Base-by-base conservation (phyloP, 1,284 basidiomycete species). In the Sporisorium graminicola region DNA sequence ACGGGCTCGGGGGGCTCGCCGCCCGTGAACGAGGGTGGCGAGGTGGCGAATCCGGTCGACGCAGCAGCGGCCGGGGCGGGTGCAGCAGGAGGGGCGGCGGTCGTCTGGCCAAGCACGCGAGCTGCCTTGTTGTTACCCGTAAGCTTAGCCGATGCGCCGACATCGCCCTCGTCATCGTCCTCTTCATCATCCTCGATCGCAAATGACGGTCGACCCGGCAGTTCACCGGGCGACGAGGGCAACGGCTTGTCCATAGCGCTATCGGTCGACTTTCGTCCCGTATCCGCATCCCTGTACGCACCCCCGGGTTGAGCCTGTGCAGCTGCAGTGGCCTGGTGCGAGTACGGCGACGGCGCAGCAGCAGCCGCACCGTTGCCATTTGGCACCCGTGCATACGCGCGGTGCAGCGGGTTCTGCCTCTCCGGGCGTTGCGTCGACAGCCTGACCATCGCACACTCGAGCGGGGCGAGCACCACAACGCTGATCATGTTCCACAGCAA, bases 1-100 rank as follows among this genome's bases (percentile, higher is more conserved):
- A 85, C 82, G 3, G 83, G 83, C 58, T 85, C 83, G 12, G 73
- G 68, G n/a, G 77, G 79, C 54, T 82, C 78, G n/a, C 68, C 67
- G 40, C 70, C 75, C n/a, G 31, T 31, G 18, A 63, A 73, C 35
- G 65, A 27, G 6, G 57, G 55, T 42, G 50, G 65, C 57, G 68
- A 60, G 54, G 42, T 43, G 54, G 42, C 29, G 22, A 54, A 63
- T 10, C 42, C 31, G 24, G 2, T 24, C 2, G 42, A n/a, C 5
- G 60, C 44, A 5, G 29, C 29, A 31, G 29, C 29, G n/a, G n/a
- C n/a, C n/a, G n/a, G n/a, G 22, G 44, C 24, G 46, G 46, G 13
- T 18, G 22, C 12, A 46, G 44, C 47, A 4, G 43, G 6, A 29
- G 52, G 22, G 6, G 53, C 7, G 4, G 42, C 4, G 37, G 37